phyloP scores from a whole-genome alignment of 2,329 filamentous ascomycete genomes.

The Shiraia bambusicola region DNA sequence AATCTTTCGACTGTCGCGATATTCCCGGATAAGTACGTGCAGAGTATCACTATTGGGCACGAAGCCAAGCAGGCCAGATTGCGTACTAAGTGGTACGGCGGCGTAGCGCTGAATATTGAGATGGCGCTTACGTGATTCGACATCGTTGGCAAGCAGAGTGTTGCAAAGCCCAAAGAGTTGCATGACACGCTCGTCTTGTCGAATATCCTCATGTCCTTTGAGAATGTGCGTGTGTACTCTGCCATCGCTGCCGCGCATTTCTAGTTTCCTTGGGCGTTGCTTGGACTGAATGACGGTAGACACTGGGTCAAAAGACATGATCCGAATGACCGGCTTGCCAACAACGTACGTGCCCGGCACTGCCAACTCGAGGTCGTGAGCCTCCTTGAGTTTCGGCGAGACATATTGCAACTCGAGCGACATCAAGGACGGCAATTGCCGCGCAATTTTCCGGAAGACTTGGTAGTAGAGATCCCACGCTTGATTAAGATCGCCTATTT shows the following conservation, averaged over 20 bases:
- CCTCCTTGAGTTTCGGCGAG: slow-evolving; percentile 86
- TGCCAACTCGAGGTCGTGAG: slow-evolving; percentile 83
- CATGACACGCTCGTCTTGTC: slow-evolving; percentile 99
- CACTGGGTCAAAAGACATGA: slow-evolving; percentile 85
- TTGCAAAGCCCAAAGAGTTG: slow-evolving; percentile 98
- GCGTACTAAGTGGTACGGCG: slow-evolving; percentile 95
- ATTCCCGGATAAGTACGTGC: slow-evolving; percentile 94
- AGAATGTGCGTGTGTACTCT: slow-evolving; percentile 83
- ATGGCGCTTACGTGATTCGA: slow-evolving; percentile 95
- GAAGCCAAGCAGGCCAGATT: slow-evolving; percentile 93
- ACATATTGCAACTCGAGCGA: slow-evolving; percentile 94
- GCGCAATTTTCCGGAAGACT: slow-evolving; percentile 91
- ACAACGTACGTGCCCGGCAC: slow-evolving; percentile 95
- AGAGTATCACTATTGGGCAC: slow-evolving; percentile 97
- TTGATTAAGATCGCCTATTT: slow-evolving; percentile 93
- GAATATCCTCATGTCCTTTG: slow-evolving; percentile 99
- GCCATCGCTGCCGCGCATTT: slow-evolving; percentile 85
- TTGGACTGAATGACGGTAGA: slow-evolving; percentile 95
- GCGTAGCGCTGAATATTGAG: slow-evolving; percentile 95
- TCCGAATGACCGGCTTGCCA: slow-evolving; percentile 75
- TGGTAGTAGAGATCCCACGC: slow-evolving; percentile 99
- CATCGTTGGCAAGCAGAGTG: slow-evolving; percentile 88
- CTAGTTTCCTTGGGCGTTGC: slow-evolving; percentile 88
- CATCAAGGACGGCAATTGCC: slow-evolving; percentile 90
- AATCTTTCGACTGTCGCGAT: slow-evolving; percentile 95